Evolutionary conservation across 805 yeast genomes (phyloP).

Genomic region (Suhomyces sp.): DNA sequence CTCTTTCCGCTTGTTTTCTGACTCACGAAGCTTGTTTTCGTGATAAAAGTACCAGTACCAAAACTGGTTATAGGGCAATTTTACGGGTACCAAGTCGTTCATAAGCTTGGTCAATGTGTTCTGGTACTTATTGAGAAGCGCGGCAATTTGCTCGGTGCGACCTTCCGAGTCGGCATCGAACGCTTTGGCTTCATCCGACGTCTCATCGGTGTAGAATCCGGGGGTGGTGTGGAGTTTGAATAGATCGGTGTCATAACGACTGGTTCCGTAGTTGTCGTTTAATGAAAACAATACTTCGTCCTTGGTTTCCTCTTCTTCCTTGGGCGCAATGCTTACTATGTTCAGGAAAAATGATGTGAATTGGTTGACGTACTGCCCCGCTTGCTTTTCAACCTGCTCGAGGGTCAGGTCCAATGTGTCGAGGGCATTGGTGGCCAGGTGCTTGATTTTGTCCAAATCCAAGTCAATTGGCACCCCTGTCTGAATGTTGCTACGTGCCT

Average conservation of each 20-base stretch:
- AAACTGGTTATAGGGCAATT: constrained; percentile 56
- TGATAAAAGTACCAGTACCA: constrained; percentile 71
- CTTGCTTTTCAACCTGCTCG: constrained; percentile 68
- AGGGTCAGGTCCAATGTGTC: constrained; percentile 69
- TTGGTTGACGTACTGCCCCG: constrained; percentile 56
- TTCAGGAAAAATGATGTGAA: constrained; percentile 54
- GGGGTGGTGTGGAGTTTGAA: constrained; percentile 37
- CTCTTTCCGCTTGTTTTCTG: constrained; percentile 64
- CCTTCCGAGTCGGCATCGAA: constrained; percentile 40
- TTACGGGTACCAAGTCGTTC: constrained; percentile 65
- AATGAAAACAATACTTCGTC: constrained; percentile 19
- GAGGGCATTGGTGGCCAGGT: constrained; percentile 52
- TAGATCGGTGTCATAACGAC: constrained; percentile 39
- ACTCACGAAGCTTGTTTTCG: constrained; percentile 50
- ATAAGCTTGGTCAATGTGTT: constrained; percentile 50
- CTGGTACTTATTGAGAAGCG: constrained; percentile 45
- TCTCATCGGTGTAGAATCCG: constrained; percentile 17
- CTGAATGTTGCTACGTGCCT: constrained; percentile 21
- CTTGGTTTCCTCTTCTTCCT: constrained; percentile 7
- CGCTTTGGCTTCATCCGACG: constrained; percentile 9
- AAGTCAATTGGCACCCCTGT: constrained; percentile 15
- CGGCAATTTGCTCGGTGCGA: constrained; percentile 50
- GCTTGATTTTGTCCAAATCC: constrained; percentile 21
- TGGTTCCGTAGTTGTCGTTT: constrained; percentile 30
- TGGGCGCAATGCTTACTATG: constrained; percentile 28